Base-by-base conservation (phyloP, 345 rosid species). In the Aethionema arabicum region DNA sequence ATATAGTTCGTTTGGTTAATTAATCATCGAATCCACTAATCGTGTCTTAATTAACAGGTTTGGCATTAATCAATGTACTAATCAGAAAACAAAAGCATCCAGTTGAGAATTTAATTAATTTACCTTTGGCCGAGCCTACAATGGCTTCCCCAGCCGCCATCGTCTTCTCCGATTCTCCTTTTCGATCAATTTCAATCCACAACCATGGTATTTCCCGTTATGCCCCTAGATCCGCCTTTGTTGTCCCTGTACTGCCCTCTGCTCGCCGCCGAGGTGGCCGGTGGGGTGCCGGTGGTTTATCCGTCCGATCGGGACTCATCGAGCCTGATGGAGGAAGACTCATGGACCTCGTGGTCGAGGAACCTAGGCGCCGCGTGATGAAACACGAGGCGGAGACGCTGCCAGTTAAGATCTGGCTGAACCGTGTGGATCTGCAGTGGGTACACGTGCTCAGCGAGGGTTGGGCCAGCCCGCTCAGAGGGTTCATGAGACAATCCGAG, bases 401-500 rank as follows among this genome's bases (percentile, higher is more conserved):
- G 73, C 84, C 95, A 0, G 36, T 49, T 7, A 72, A 62, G 65
- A 75, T 91, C 56, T 79, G 66, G 76, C 80, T 91, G 21, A 65
- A 77, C 2, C 65, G 66, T 69, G 84, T 91, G 62, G 98, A 91
- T 72, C 55, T 77, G 1, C 82, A 91, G 70, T 88, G 98, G 98
- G 86, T 86, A 51, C 96, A 91, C 68, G 98, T 91, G 48, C 77
- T 91, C 46, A 85, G 95, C 75, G 98, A 91, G 74, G 98, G 98
- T 10, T 91, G 98, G 98, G 96, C 96, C 12, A 91, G 98, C 43
- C 98, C 98, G 0, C 85, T 88, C 15, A 36, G 58, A 3, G 98
- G 98, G 2, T 91, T 88, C 90, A 91, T 91, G 98, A 79, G 86
- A 75, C 86, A 88, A 67, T 77, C 95, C 68, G 90, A 91, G 98